A percentile compares a stretch with the other conserved stretches of the same genome.
Evolutionary conservation across 2,329 filamentous ascomycete genomes (phyloP).

Genomic region (Nannizziopsis barbatae): DNA sequence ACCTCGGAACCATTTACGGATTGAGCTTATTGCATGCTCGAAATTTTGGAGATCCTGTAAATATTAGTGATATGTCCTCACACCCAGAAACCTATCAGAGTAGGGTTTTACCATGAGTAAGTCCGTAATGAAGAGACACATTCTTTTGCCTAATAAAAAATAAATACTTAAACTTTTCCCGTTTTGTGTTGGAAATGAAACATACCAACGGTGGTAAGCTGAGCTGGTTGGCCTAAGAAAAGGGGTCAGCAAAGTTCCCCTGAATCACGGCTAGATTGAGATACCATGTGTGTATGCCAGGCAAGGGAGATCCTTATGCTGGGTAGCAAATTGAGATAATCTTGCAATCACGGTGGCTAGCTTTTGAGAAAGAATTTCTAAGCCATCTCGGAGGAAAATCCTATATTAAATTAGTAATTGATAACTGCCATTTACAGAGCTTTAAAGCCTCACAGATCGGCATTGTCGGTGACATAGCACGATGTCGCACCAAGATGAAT

Average conservation of each 20-base stretch:
- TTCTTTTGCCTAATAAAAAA: conserved; percentile 3
- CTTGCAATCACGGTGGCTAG: conserved; percentile 68
- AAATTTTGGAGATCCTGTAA: conserved; percentile 7
- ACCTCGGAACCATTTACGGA: conserved; percentile 24
- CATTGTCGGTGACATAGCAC: conserved; percentile 14
- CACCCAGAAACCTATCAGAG: too few relatives aligned
- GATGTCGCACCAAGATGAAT: conserved; percentile 63
- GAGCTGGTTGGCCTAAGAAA: conserved; percentile 32
- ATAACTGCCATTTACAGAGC: background rate
- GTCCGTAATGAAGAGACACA: conserved; percentile 9
- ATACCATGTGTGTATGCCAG: conserved; percentile 67
- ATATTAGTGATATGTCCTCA: background rate
- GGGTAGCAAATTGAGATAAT: conserved; percentile 57
- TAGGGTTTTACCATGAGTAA: background rate
- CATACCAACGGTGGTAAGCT: conserved; percentile 56
- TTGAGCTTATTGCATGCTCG: conserved; percentile 3
- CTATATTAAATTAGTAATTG: conserved; percentile 37
- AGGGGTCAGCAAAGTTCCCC: background rate
- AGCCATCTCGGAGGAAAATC: conserved; percentile 62
- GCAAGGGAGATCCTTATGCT: conserved; percentile 62
- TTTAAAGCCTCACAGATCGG: conserved; percentile 16
- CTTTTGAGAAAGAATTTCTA: conserved; percentile 67
- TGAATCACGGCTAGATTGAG: background rate
- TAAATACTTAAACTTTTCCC: background rate
- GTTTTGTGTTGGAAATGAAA: background rate